These are phyloP conservation scores for Penicillium sclerotigenum DNA, from an alignment of 2,329 filamentous ascomycete species.

Conservation along the genomic window DNA sequence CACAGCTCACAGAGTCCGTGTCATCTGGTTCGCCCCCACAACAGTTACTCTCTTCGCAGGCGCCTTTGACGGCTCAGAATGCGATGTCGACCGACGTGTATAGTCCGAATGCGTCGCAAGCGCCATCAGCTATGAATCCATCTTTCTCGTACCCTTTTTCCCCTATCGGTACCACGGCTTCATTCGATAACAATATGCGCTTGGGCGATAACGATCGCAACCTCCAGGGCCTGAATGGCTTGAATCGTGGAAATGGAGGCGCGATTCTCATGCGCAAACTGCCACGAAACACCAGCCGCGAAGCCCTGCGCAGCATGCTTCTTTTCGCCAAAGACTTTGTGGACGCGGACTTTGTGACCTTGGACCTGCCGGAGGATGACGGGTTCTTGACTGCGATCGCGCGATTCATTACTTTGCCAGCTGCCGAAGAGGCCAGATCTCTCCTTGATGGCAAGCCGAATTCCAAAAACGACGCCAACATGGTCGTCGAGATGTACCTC, in stretches of 20 bases:
- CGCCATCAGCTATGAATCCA: constrained; percentile 31
- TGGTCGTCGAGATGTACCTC: constrained; percentile 55
- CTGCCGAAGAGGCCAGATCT: constrained; percentile 58
- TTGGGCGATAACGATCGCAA: constrained; percentile 36
- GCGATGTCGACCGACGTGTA: constrained; percentile 46
- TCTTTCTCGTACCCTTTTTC: constrained; percentile 40
- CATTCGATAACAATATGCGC: constrained; percentile 41
- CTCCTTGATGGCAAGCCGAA: constrained; percentile 62
- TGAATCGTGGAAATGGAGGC: constrained; percentile 32
- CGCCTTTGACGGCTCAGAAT: constrained; percentile 41
- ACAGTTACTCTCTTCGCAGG: constrained; percentile 34
- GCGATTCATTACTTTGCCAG: constrained; percentile 55
- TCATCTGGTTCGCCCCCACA: constrained; percentile 41
- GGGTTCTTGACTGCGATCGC: constrained; percentile 58
- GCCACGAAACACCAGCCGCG: constrained; percentile 56
- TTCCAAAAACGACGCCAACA: constrained; percentile 57
- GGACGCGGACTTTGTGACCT: constrained; percentile 56
- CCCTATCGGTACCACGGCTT: constrained; percentile 36
- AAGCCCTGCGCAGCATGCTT: constrained; percentile 60
- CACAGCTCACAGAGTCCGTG: constrained; percentile 40
- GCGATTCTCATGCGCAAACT: constrained; percentile 59
- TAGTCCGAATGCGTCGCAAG: constrained; percentile 38
- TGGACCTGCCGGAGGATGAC: constrained; percentile 55
- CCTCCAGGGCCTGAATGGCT: constrained; percentile 37
- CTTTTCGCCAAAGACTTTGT: constrained; percentile 64